A percentile compares a stretch with the other conserved stretches of the same genome.
phyloP scores from a whole-genome alignment of 2,329 filamentous ascomycete species.

The Fusarium albosuccineum region DNA sequence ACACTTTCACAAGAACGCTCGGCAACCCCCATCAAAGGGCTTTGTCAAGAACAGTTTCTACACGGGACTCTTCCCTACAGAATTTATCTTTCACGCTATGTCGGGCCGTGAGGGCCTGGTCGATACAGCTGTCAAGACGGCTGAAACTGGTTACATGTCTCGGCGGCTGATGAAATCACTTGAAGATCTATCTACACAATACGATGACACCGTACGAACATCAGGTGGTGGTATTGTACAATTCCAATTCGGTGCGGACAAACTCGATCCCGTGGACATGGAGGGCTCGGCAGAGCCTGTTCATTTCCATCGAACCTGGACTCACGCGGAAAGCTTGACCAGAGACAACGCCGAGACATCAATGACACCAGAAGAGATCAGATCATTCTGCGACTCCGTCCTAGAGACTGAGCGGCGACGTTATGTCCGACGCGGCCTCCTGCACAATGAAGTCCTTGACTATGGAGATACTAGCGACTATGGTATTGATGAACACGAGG shows the following conservation, averaged over 20 bases:
- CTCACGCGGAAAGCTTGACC: slow-evolving; percentile 80
- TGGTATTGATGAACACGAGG: slow-evolving; percentile 83
- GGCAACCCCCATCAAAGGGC: slow-evolving; percentile 93
- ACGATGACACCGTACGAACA: slow-evolving; percentile 94
- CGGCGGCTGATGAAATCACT: slow-evolving; percentile 97
- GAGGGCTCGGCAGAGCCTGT: slow-evolving; percentile 94
- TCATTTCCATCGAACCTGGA: slow-evolving; percentile 91
- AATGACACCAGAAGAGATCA: slow-evolving; percentile 80
- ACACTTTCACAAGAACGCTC: slow-evolving; percentile 93
- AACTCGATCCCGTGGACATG: slow-evolving; percentile 97
- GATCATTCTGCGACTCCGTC: slow-evolving; percentile 74
- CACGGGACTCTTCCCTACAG: slow-evolving; percentile 86
- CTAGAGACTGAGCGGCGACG: slow-evolving; percentile 77
- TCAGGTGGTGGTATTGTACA: slow-evolving; percentile 91
- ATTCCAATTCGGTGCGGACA: slow-evolving; percentile 97
- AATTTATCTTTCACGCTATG: slow-evolving; percentile 98
- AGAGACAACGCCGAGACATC: slow-evolving; percentile 83
- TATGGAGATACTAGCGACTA: slow-evolving; percentile 79
- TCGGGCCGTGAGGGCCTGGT: slow-evolving; percentile 98
- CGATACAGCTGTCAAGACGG: slow-evolving; percentile 98
- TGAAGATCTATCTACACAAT: slow-evolving; percentile 92
- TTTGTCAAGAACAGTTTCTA: slow-evolving; percentile 99
- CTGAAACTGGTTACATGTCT: slow-evolving; percentile 99
- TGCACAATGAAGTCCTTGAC: slow-evolving; percentile 71
- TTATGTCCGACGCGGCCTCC: slow-evolving; percentile 70